Conservation (phyloP, 2,329 filamentous ascomycete species). For the Pestalotiopsis sp. region DNA sequence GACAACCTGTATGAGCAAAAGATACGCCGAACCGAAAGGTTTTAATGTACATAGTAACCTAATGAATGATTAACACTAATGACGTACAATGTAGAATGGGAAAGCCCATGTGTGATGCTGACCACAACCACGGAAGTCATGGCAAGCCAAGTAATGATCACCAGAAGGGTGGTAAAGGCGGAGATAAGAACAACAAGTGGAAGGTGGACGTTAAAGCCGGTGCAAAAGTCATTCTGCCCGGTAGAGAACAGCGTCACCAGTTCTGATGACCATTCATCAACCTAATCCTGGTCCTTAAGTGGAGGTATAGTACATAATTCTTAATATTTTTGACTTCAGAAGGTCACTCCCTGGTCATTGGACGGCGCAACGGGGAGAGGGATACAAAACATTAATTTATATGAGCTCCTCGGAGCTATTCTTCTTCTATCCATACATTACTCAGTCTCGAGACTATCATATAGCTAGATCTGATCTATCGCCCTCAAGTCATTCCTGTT, state of each 20-base stretch:
- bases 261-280: not conserved
- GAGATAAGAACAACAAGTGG: not conserved
- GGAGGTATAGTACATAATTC: not conserved
- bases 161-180: not conserved
- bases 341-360: not conserved
- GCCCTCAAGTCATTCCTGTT: not conserved
- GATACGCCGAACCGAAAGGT: not conserved
- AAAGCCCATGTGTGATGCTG: not conserved
- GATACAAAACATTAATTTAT: too few species aligned
- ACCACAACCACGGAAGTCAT: not conserved
- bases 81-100: not conserved
- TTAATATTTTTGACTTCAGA: not conserved
- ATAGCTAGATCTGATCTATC: not conserved
- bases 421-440: too few species aligned
- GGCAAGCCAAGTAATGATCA: not conserved
- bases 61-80: not conserved
- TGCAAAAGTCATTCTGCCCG: not conserved
- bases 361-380: too few species aligned
- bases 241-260: not conserved
- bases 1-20: not conserved
- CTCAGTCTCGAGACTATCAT: too few species aligned
- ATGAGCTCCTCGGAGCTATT: too few species aligned
- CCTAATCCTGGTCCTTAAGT: not conserved
- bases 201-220: not conserved
- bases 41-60: conserved; percentile 1